Evolutionary conservation across 177 flowering plant genomes (phyloP), one percentile per base, ranked within the genome.

Genomic region (Tripterygium wilfordii): DNA sequence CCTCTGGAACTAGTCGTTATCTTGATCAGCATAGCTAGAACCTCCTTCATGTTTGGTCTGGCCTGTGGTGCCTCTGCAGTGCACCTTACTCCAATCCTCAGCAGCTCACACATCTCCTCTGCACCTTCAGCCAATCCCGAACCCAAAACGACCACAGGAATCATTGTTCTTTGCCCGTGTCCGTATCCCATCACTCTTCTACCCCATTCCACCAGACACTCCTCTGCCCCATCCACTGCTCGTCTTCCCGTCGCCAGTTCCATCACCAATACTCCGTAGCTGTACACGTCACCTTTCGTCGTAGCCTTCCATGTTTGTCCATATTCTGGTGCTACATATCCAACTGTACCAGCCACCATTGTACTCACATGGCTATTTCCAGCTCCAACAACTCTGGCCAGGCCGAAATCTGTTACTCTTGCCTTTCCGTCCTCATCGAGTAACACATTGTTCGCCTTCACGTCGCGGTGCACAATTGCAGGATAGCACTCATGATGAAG

Each of bases 261-360:
- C 94, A 90, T 80, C 2, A 62, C 73, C 43, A 90, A 44, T n/a
- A 90, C 82, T 14, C 97, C 97, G 47, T 62, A 87, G 56, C 96
- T 90, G 40, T 90, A 90, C 26, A 87, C 97, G 43, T 90, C 97
- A 0, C 97, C 97, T 50, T 79, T 80, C 1, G 96, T 84, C 0
- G 94, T 87, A 7, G 97, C 97, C 10, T 73, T 77, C 89, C 90
- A 82, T 4, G 87, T 82, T 21, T 82, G 91, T 18, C 96, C 87
- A 36, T 90, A 90, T 39, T 90, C 97, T 0, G 97, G 97, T 4
- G 95, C 94, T 10, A 90, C 96, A 49, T 87, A 90, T 0, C 97
- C 97, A 1, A 90, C 64, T 0, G 97, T 87, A 10, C 97, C 96
- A 0, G 96, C 97, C 21, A 90, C 80, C 68, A 78, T 66, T 10